These are phyloP conservation scores for Neurospora sp. DNA, from an alignment of 495 filamentous ascomycete species.

Conservation along the genomic window DNA sequence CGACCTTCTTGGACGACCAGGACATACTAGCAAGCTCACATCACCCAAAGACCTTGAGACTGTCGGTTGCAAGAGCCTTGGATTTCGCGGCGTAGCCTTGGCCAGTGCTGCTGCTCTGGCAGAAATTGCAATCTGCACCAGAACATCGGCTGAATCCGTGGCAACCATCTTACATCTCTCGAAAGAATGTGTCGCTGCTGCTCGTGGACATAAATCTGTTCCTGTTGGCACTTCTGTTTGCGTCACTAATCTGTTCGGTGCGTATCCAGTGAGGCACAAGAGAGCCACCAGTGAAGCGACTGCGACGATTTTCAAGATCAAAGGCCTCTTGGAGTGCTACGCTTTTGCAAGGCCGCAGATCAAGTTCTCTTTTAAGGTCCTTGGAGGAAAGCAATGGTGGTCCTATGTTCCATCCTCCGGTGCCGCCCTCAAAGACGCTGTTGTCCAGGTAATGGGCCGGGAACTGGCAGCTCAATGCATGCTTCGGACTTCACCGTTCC, in stretches of 20 bases:
- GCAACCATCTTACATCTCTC: constrained; percentile 35
- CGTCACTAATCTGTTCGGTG: constrained; percentile 56
- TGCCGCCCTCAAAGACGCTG: constrained; percentile 52
- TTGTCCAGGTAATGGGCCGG: constrained; percentile 58
- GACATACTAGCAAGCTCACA: constrained; percentile 80
- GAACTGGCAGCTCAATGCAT: constrained; percentile 46
- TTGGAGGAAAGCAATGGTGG: constrained; percentile 58
- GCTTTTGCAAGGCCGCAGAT: constrained; percentile 58
- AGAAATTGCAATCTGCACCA: constrained; percentile 56
- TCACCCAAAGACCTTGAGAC: constrained; percentile 58
- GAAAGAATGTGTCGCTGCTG: constrained; percentile 28
- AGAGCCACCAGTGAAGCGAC: constrained; percentile 47
- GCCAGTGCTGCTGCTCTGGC: constrained; percentile 67
- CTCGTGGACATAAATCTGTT: constrained; percentile 42
- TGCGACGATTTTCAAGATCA: constrained; percentile 55
- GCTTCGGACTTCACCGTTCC: constrained; percentile 13
- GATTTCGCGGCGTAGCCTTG: constrained; percentile 83
- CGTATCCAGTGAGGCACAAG: constrained; percentile 66
- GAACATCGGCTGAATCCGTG: constrained; percentile 57
- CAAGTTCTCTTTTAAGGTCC: constrained; percentile 56
- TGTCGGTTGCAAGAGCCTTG: constrained; percentile 58
- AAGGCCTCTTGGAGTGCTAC: constrained; percentile 62
- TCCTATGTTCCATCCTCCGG: constrained; percentile 55
- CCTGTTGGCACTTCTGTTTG: constrained; percentile 73
- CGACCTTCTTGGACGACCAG: constrained; percentile 52